A percentile compares a stretch with the other conserved stretches of the same genome.
Conservation (phyloP, 1,139 yeast genomes). For the Geotrichum candidum region DNA sequence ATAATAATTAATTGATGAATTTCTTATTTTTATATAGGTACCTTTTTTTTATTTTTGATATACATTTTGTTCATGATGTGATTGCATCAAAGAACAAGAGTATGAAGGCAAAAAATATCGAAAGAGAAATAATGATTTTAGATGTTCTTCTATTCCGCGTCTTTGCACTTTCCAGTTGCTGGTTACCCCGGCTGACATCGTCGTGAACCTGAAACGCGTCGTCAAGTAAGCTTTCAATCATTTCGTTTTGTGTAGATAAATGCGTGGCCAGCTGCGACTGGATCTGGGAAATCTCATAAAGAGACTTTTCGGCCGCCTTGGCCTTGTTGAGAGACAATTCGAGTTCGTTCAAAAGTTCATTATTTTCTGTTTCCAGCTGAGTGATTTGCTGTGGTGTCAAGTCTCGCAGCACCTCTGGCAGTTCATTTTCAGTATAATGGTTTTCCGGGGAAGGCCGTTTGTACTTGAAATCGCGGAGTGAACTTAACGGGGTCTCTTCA, state of each 20-base stretch:
- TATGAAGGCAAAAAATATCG: slow-evolving; percentile 57
- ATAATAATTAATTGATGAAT: not conserved
- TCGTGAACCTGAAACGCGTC: slow-evolving; percentile 65
- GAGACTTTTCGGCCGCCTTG: slow-evolving; percentile 58
- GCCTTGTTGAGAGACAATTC: slow-evolving; percentile 40
- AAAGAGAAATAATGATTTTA: slow-evolving; percentile 54
- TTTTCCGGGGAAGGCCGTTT: slow-evolving; percentile 7
- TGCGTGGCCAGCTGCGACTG: slow-evolving; percentile 76
- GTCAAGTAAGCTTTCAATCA: slow-evolving; percentile 59
- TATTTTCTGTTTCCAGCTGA: slow-evolving; percentile 65
- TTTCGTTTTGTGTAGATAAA: slow-evolving; percentile 67
- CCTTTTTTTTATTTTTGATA: not conserved
- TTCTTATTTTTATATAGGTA: not conserved
- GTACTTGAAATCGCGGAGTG: slow-evolving; percentile 25
- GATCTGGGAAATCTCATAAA: slow-evolving; percentile 71
- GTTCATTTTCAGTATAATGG: slow-evolving; percentile 6
- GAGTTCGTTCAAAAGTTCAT: slow-evolving; percentile 63
- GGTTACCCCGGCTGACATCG: slow-evolving; percentile 71
- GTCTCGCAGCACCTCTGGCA: slow-evolving; percentile 21
- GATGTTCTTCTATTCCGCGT: slow-evolving; percentile 66
- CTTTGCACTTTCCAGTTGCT: slow-evolving; percentile 65
- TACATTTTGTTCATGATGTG: not conserved
- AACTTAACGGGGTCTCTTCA: slow-evolving; percentile 9
- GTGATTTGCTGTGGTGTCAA: slow-evolving; percentile 60
- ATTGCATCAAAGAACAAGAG: slow-evolving; percentile 54